Conservation (phyloP, 176 grass and related monocot genomes). For the Cenchrus fungigraminus region DNA sequence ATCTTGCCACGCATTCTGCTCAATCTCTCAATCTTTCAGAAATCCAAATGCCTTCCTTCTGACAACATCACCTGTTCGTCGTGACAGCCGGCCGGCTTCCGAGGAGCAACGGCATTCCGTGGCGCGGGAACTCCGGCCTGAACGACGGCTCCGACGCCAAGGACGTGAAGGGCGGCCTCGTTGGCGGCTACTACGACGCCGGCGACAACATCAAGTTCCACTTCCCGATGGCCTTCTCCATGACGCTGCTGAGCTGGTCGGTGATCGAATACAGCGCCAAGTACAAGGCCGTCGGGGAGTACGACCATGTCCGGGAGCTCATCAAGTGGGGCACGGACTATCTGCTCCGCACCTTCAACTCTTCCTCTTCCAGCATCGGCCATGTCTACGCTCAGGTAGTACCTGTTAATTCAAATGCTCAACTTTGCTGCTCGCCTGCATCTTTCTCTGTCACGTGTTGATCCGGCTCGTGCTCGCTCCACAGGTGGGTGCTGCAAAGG, state of each 20-base stretch:
- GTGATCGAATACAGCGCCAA: conserved; percentile 85
- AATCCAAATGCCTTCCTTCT: not conserved
- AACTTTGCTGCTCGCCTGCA: not conserved
- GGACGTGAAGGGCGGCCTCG: conserved; percentile 80
- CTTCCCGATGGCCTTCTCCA: conserved; percentile 96
- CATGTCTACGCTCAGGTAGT: conserved; percentile 91
- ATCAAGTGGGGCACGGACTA: conserved; percentile 99
- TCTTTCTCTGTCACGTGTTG: not conserved
- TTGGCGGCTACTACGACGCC: conserved; percentile 96
- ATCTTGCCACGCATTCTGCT: not conserved
- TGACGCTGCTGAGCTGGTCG: conserved; percentile 97
- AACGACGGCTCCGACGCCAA: conserved; percentile 56
- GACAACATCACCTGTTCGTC: not conserved
- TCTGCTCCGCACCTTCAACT: conserved; percentile 91
- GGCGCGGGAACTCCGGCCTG: conserved; percentile 75
- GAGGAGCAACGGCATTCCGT: conserved; percentile 81
- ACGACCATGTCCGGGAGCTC: conserved; percentile 85
- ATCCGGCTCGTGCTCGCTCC: not conserved
- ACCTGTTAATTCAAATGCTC: not conserved
- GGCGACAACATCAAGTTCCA: conserved; percentile 99
- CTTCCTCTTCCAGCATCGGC: conserved; percentile 68
- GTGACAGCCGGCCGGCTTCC: conserved; percentile 70
- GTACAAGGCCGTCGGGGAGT: conserved; percentile 94
- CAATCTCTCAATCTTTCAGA: not conserved
- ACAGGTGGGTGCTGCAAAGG: conserved; percentile 59